Evolutionary conservation across 306 rosid genomes (phyloP), one percentile per base, ranked within the genome.

Genomic region (Inga laurina): DNA sequence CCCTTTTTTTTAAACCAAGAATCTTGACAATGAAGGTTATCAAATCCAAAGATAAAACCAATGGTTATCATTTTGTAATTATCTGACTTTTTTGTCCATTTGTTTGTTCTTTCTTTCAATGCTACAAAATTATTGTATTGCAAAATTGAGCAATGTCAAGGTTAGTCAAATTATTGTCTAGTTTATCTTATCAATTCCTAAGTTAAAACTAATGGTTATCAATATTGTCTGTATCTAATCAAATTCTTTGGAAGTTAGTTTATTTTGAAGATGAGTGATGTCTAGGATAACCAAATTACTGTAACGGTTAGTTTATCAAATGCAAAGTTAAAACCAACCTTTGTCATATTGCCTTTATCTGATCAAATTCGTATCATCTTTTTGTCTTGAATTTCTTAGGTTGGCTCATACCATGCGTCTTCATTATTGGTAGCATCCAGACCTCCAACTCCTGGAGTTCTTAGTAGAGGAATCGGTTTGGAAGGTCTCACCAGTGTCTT

Each of bases 321-420:
- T 21, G 16, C 8, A 21, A 21, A 69, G 51, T 70, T 70, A 21
- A 70, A 41, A n/a, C 74, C 18, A 70, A 11, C 16, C 1, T 22
- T 61, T 24, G 67, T 61, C 48, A 16, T 67, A 79, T 56, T 35
- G 37, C 39, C 75, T 65, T 76, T 84, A 56, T 75, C 24, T 54
- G 64, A 77, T 61, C 73, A 45, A 48, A 67, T 85, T 79, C 62
- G 75, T 67, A 41, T 84, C 46, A 86, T 85, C 85, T 39, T 49
- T 81, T 87, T 86, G 76, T 87, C 79, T 82, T 66, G 59, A 86
- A 87, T 82, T 61, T 84, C 81, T 81, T 84, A 95, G 99, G 91
- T 92, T 91, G 98, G 99, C 75, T 94, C 99, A 24, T 97, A 97
- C 85, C 99, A 94, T 85, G 99, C 99, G 68, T 86, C 98, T 59